Evolutionary conservation across 1,284 basidiomycete species (phyloP).

Genomic region (Amylostereum chailletii): DNA sequence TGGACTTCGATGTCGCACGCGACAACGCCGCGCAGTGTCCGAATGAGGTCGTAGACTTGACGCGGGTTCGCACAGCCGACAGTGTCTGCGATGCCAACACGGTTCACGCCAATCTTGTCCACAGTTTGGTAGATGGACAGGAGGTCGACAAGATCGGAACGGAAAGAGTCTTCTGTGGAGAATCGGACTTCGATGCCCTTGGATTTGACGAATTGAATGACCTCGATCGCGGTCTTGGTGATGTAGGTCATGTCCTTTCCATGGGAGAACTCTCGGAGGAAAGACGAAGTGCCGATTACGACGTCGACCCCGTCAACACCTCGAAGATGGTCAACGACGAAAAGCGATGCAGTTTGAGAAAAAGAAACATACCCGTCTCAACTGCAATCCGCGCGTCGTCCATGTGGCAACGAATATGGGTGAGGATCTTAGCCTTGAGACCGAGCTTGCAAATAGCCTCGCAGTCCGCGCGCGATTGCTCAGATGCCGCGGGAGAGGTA

Average conservation of each 20-base stretch:
- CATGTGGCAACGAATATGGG: slow-evolving; percentile 99
- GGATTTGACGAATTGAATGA: slow-evolving; percentile 99
- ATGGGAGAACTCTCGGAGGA: slow-evolving; percentile 98
- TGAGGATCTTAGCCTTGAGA: slow-evolving; percentile 94
- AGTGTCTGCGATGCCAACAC: slow-evolving; percentile 98
- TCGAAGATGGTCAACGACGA: slow-evolving; percentile 18
- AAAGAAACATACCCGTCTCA: slow-evolving; percentile 72
- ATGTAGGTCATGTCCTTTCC: slow-evolving; percentile 99
- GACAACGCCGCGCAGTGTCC: slow-evolving; percentile 93
- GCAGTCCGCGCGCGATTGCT: slow-evolving; percentile 92
- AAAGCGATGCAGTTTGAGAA: neutral
- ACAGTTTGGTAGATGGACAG: slow-evolving; percentile 99
- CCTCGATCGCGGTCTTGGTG: slow-evolving; percentile 97
- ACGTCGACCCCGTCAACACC: slow-evolving; percentile 99
- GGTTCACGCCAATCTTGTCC: slow-evolving; percentile 99
- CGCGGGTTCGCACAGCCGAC: slow-evolving; percentile 98
- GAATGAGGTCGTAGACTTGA: slow-evolving; percentile 97
- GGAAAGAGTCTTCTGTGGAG: slow-evolving; percentile 99
- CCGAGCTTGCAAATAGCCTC: slow-evolving; percentile 99
- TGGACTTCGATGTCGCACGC: slow-evolving; percentile 97
- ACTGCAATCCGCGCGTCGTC: slow-evolving; percentile 98
- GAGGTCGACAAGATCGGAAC: slow-evolving; percentile 97
- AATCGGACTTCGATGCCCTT: slow-evolving; percentile 99
- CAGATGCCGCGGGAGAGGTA: slow-evolving; percentile 96
- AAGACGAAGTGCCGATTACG: slow-evolving; percentile 98